These are phyloP conservation scores for Schoenoplectus triqueter DNA, from an alignment of 202 grass and related monocot genomes.

Conservation along the genomic window DNA sequence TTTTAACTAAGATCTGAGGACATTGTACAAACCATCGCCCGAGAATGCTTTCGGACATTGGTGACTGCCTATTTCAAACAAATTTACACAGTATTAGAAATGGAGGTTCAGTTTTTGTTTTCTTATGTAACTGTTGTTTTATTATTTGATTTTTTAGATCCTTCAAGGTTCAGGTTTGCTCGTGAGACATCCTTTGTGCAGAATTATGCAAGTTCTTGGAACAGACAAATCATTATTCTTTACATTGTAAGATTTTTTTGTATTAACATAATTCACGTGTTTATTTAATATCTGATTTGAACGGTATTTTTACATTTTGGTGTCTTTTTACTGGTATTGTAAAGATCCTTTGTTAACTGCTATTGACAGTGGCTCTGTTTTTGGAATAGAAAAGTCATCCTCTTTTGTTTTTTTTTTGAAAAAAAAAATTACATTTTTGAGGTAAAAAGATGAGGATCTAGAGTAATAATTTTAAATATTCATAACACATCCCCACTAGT, in stretches of 20 bases:
- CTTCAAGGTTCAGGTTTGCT: constrained; percentile 74
- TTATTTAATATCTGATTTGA: neutral
- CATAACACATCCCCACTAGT: too few species aligned
- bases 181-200: constrained; percentile 85
- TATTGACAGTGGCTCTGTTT: neutral
- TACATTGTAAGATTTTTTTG: constrained; percentile 31
- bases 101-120: neutral
- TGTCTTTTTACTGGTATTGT: constrained; percentile 18
- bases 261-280: neutral
- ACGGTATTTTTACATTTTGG: constrained; percentile 26
- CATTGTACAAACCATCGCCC: neutral
- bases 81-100: neutral
- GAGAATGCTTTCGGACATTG: too few species aligned
- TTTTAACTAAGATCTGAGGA: neutral
- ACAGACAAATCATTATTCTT: constrained; percentile 44
- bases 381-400: neutral
- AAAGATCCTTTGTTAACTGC: neutral
- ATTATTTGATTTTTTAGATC: constrained; percentile 53
- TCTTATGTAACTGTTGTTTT: neutral
- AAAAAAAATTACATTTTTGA: too few species aligned
- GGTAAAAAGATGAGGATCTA: too few species aligned
- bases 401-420: neutral
- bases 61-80: neutral
- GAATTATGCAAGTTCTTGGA: constrained; percentile 72
- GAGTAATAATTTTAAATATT: too few species aligned